Conservation (phyloP, 2,329 filamentous ascomycete genomes). For the Tricladium varicosporioides region DNA sequence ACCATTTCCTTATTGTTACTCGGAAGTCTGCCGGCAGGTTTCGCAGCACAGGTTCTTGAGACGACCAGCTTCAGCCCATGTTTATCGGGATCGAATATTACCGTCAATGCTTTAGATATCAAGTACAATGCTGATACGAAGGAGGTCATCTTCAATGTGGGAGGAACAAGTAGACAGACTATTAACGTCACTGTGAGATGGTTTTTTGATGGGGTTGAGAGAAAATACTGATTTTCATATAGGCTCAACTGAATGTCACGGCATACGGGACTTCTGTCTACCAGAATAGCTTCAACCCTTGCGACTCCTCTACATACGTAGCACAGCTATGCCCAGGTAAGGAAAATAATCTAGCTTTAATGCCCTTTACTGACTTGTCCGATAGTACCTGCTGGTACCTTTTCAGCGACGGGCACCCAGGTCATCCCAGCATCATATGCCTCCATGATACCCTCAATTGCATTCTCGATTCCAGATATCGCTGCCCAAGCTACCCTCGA, state of each 20-base stretch:
- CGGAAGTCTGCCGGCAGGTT: slow-evolving; percentile 39
- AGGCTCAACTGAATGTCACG: slow-evolving; percentile 59
- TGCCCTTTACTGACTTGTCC: slow-evolving; percentile 13
- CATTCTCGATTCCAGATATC: slow-evolving; percentile 88
- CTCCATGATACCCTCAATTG: slow-evolving; percentile 77
- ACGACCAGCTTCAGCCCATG: slow-evolving; percentile 82
- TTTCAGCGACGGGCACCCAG: slow-evolving; percentile 70
- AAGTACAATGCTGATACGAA: slow-evolving; percentile 74
- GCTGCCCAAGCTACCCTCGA: slow-evolving; percentile 79
- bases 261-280: slow-evolving; percentile 86
- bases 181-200: slow-evolving; percentile 55
- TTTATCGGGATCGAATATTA: slow-evolving; percentile 55
- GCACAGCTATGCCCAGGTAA: slow-evolving; percentile 76
- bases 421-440: slow-evolving; percentile 70
- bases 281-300: slow-evolving; percentile 79
- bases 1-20: slow-evolving; percentile 31
- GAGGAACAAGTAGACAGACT: slow-evolving; percentile 67
- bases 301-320: slow-evolving; percentile 64
- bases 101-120: slow-evolving; percentile 72
- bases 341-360: slow-evolving; percentile 27
- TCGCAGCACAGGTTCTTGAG: slow-evolving; percentile 70
- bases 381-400: slow-evolving; percentile 69
- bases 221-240: slow-evolving; percentile 1
- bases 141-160: slow-evolving; percentile 76
- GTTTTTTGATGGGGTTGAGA: not conserved